phyloP scores from a whole-genome alignment of 2,329 filamentous ascomycete genomes.

The Pyrenochaeta sp. region DNA sequence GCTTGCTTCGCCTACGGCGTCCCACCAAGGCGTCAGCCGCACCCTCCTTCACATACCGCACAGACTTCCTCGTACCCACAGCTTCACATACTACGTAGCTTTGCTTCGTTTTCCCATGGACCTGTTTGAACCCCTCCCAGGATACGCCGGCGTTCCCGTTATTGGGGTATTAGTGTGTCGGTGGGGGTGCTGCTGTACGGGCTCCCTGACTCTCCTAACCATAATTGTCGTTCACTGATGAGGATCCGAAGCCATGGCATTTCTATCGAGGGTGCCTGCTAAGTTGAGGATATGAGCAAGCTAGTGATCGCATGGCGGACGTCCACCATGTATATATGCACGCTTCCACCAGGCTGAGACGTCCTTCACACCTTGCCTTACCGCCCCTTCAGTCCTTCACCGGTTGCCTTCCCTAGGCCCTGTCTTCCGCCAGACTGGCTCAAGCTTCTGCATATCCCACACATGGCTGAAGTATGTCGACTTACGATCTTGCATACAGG shows the following conservation, averaged over 20 bases:
- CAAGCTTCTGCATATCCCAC: no score
- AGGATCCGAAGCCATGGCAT: background rate
- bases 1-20: no score
- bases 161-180: background rate
- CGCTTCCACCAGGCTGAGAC: background rate
- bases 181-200: background rate
- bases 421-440: no score
- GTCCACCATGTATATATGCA: conserved; percentile 1
- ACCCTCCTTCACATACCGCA: no score
- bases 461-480: no score
- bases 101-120: no score
- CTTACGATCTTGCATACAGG: no score
- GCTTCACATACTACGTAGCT: no score
- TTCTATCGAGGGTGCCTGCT: background rate
- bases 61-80: no score
- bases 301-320: background rate
- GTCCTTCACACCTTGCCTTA: conserved; percentile 1
- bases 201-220: background rate
- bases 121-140: no score
- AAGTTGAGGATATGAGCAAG: conserved; percentile 1
- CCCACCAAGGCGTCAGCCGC: no score
- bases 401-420: background rate
- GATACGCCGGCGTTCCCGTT: no score
- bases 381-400: background rate
- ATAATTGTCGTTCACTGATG: background rate